Evolutionary conservation across 2,329 filamentous ascomycete genomes (phyloP).

Genomic region (Balansia obtecta): DNA sequence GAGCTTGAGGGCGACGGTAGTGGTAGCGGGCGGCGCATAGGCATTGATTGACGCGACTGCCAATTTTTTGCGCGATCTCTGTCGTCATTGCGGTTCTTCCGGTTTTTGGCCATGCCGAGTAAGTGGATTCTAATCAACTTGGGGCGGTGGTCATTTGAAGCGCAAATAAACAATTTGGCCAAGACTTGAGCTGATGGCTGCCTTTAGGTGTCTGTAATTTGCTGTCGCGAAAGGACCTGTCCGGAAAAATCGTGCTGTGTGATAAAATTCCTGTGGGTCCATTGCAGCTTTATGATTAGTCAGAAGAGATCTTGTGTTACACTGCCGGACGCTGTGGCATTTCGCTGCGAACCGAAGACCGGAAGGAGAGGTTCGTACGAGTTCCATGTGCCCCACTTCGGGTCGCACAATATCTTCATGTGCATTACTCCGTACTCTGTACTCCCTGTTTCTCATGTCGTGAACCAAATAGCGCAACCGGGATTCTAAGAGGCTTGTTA

Average conservation of each 20-base stretch:
- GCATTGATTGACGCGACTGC: constrained; percentile 2
- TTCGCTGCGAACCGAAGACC: too few species aligned
- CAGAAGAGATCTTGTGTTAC: not conserved
- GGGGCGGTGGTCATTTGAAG: not conserved
- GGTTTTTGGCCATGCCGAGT: constrained; percentile 3
- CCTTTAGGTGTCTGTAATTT: not conserved
- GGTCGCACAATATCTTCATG: too few species aligned
- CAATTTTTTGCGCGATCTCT: constrained; percentile 5
- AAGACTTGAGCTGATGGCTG: not conserved
- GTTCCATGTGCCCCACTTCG: too few species aligned
- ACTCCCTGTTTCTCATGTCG: too few species aligned
- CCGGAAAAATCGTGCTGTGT: not conserved
- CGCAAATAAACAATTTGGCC: not conserved
- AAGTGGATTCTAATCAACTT: not conserved
- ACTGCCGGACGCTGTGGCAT: too few species aligned
- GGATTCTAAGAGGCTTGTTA: constrained; percentile 16
- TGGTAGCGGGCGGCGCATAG: constrained; percentile 1
- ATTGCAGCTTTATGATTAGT: constrained; percentile 1
- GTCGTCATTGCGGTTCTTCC: constrained; percentile 7
- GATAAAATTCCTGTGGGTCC: not conserved
- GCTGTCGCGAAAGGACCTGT: not conserved
- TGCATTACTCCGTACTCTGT: too few species aligned
- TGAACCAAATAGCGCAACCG: constrained; percentile 14
- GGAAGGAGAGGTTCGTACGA: too few species aligned
- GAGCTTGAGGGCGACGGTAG: constrained; percentile 5